Evolutionary conservation across 108 stramenopile species (phyloP).

Genomic region (Pseudonitzschia pungens): DNA sequence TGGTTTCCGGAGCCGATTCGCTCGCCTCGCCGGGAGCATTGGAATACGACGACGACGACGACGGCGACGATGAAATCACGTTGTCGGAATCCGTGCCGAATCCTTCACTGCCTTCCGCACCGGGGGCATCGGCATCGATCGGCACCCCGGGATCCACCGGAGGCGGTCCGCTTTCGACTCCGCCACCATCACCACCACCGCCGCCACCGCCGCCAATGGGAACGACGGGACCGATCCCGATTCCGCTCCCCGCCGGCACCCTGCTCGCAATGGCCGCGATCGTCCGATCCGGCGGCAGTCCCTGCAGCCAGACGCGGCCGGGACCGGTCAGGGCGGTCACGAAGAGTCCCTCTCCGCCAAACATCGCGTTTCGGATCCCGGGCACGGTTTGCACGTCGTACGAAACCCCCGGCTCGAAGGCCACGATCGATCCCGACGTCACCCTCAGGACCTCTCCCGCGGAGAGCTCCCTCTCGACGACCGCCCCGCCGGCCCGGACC

Average conservation of each 20-base stretch:
- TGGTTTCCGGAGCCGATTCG: constrained; percentile 16
- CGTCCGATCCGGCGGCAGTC: constrained; percentile 91
- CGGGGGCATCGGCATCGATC: neutral
- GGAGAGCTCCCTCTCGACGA: constrained; percentile 58
- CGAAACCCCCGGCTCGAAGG: constrained; percentile 66
- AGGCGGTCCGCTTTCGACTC: neutral
- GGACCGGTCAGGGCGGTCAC: constrained; percentile 83
- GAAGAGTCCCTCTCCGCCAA: constrained; percentile 90
- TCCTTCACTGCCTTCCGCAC: neutral
- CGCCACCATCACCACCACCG: constrained; percentile 20
- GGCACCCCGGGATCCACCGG: neutral
- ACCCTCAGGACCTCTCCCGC: constrained; percentile 80
- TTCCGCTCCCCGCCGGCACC: constrained; percentile 62
- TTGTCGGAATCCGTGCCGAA: constrained; percentile 23
- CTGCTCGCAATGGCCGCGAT: constrained; percentile 84
- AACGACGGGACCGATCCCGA: constrained; percentile 37
- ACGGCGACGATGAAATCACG: constrained; percentile 46
- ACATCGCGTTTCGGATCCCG: constrained; percentile 86
- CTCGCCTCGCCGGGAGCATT: neutral
- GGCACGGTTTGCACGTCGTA: constrained; percentile 82
- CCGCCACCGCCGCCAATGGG: constrained; percentile 28
- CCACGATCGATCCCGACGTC: constrained; percentile 80
- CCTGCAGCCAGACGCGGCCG: constrained; percentile 76
- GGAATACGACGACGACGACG: neutral
- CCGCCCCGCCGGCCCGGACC: constrained; percentile 80